These are phyloP conservation scores for Tetrapisispora namnaoensis DNA, from an alignment of 805 yeast genomes.

Conservation along the genomic window DNA sequence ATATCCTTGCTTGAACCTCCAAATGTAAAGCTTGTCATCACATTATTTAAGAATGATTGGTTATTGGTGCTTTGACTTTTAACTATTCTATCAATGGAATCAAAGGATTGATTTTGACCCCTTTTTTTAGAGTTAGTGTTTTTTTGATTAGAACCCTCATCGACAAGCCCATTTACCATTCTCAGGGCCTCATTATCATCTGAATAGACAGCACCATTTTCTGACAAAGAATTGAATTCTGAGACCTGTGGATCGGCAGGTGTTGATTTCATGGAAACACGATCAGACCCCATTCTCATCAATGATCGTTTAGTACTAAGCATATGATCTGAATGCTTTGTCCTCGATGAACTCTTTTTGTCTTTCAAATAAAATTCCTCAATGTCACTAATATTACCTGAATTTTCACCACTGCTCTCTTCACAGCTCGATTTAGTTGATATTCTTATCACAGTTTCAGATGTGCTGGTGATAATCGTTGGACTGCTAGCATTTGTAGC, in stretches of 20 bases:
- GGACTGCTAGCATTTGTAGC: neutral
- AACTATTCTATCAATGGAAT: neutral
- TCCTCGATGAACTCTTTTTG: neutral
- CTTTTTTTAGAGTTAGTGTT: neutral
- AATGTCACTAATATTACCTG: neutral
- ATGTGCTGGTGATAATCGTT: neutral
- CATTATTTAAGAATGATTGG: conserved; percentile 16
- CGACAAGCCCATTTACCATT: conserved; percentile 14
- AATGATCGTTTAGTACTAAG: neutral
- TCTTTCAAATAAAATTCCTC: neutral
- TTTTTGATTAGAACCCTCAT: neutral
- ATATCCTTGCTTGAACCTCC: conserved; percentile 1
- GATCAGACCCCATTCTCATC: neutral
- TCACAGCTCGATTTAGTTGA: neutral
- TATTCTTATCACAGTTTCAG: neutral
- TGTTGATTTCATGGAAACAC: conserved; percentile 14
- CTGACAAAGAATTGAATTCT: conserved; percentile 16
- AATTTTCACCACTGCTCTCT: neutral
- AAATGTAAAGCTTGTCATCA: conserved; percentile 15
- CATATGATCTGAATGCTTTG: neutral
- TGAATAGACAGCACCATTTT: conserved; percentile 5
- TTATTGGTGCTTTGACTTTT: neutral
- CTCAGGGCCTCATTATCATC: conserved; percentile 12
- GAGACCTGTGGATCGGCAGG: conserved; percentile 26
- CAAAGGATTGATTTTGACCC: neutral